Percentiles rank a stretch among this genome's conserved stretches.
phyloP scores from a whole-genome alignment of 208 protist species.

The Trypanosoma scelopori region DNA sequence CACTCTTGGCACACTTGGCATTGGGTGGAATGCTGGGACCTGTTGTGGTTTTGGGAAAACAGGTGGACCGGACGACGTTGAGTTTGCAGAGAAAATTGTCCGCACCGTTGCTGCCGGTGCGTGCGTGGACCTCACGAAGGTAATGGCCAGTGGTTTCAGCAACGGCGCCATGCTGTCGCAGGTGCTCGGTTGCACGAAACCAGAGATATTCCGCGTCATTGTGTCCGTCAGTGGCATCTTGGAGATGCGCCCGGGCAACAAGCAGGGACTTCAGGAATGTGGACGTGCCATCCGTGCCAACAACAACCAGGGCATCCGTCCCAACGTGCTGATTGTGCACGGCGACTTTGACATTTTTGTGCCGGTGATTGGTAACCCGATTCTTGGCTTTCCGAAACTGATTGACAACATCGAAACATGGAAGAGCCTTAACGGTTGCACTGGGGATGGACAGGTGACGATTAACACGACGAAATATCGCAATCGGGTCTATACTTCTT shows the following conservation, averaged over 20 bases:
- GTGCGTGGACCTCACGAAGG: constrained; percentile 43
- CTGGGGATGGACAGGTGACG: constrained; percentile 22
- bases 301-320: constrained; percentile 6
- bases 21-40: constrained; percentile 66
- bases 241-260: constrained; percentile 59
- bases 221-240: constrained; percentile 67
- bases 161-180: constrained; percentile 81
- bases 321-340: constrained; percentile 69
- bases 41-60: constrained; percentile 66
- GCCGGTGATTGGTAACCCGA: constrained; percentile 47
- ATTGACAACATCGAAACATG: constrained; percentile 44
- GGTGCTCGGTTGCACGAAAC: constrained; percentile 53
- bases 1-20: constrained; percentile 47
- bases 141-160: constrained; percentile 75
- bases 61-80: constrained; percentile 49
- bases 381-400: constrained; percentile 58
- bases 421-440: constrained; percentile 45
- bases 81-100: constrained; percentile 44
- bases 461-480: constrained; percentile 40
- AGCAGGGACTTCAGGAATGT: constrained; percentile 43
- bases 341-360: constrained; percentile 63
- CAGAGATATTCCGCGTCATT: constrained; percentile 40
- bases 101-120: constrained; percentile 1
- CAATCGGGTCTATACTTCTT: constrained; percentile 53
- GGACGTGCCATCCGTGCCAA: constrained; percentile 21